A percentile compares a stretch with the other conserved stretches of the same genome.
phyloP scores from a whole-genome alignment of 768 basidiomycete species.

The Psilocybe sp. region DNA sequence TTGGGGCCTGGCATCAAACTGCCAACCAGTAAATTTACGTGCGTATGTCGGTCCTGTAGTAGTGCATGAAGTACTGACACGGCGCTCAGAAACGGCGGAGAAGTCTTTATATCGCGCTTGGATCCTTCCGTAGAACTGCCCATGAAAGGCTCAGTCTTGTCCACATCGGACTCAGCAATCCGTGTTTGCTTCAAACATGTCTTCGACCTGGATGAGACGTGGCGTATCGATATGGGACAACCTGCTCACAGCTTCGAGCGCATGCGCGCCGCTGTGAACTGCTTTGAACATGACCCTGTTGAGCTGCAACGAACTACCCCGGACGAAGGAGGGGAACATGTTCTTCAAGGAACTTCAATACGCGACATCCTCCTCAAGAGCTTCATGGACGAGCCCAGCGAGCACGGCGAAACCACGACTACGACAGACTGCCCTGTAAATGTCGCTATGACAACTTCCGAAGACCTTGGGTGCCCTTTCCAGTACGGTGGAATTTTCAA shows the following conservation, averaged over 20 bases:
- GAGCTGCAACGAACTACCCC: constrained; percentile 30
- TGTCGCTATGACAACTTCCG: constrained; percentile 22
- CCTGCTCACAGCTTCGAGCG: constrained; percentile 65
- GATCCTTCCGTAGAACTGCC: constrained; percentile 61
- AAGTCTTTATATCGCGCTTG: constrained; percentile 59
- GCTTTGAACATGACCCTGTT: constrained; percentile 53
- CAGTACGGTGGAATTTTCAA: constrained; percentile 46
- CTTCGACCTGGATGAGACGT: constrained; percentile 41
- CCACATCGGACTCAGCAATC: constrained; percentile 47
- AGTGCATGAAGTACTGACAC: not conserved
- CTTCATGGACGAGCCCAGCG: constrained; percentile 31
- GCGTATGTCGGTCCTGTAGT: constrained; percentile 23
- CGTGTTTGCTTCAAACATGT: constrained; percentile 55
- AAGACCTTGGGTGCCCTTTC: constrained; percentile 28
- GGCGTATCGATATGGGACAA: constrained; percentile 71
- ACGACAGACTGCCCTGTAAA: constrained; percentile 33
- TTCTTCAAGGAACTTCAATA: constrained; percentile 69
- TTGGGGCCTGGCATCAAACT: constrained; percentile 62
- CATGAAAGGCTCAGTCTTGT: constrained; percentile 53
- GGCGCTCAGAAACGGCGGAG: constrained; percentile 60
- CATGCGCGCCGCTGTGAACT: constrained; percentile 64
- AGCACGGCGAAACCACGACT: constrained; percentile 25
- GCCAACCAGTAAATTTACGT: constrained; percentile 73
- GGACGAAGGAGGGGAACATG: constrained; percentile 39
- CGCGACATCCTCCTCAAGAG: constrained; percentile 67